Evolutionary conservation across 306 rosid genomes (phyloP), one percentile per base, ranked within the genome.

Genomic region (Quercus alba): DNA sequence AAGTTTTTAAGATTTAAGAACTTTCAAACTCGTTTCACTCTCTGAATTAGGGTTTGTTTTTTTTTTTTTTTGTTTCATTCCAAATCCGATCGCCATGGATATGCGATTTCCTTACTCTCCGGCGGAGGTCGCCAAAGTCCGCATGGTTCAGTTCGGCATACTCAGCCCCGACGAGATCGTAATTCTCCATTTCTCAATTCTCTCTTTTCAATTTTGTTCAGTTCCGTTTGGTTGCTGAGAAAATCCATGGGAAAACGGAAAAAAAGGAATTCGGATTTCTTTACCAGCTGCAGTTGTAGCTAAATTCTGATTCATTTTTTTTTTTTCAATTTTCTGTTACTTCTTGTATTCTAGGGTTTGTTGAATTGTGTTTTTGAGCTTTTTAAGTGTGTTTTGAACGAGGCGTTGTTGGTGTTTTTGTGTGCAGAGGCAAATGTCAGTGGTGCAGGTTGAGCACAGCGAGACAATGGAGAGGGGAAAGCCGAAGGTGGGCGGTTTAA

Each of bases 401-500:
- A 6, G 33, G 18, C 19, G 1, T 19, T 14, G 35, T 19, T 14
- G 35, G 13, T 52, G 54, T 20, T 44, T 83, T 83, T 78, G 67
- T 63, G 78, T 81, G 89, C 98, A 95, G 99, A 87, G 99, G 81
- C 99, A 95, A 90, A 93, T 95, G 99, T 93, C 99, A 21, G 98
- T 91, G 5, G 96, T 95, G 77, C 97, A 90, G 89, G 90, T 95
- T 75, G 98, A 93, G 86, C 97, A 93, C 46, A 85, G 97, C 7
- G 99, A 95, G 89, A 95, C 99, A 1, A 95, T 94, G 75, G 86
- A 91, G 86, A 84, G 93, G 62, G 99, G 99, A 1, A 95, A 95
- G 80, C 98, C 99, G 2, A 96, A 96, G 86, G 55, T 89, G 58
- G 97, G 85, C 23, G 99, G 99, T 51, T 79, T 96, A 73, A 96